Evolutionary conservation across 1,284 basidiomycete genomes (phyloP).

Genomic region (Microstroma glucosiphilum): DNA sequence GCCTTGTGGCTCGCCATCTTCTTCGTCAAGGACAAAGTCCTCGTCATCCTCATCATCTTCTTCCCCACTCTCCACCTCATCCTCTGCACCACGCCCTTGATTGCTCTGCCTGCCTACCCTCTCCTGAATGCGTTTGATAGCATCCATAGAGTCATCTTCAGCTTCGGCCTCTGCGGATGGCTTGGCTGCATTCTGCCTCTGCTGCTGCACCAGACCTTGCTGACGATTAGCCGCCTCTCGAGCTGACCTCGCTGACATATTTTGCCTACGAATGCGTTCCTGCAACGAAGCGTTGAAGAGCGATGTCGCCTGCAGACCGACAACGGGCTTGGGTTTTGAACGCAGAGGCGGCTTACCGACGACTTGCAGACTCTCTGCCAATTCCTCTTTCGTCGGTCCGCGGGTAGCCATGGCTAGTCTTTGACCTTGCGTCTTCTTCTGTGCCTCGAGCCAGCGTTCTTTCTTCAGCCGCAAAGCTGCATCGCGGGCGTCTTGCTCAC

Average conservation of each 20-base stretch:
- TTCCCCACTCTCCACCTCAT: slow-evolving; percentile 4
- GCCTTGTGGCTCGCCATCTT: slow-evolving; percentile 2
- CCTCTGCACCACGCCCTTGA: slow-evolving; percentile 1
- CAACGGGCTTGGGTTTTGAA: not conserved
- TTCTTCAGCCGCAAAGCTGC: slow-evolving; percentile 8
- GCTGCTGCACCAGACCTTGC: slow-evolving; percentile 4
- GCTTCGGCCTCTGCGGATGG: not conserved
- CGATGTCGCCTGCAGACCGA: slow-evolving; percentile 24
- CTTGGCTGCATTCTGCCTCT: not conserved
- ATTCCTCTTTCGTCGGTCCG: not conserved
- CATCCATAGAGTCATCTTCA: slow-evolving; percentile 12
- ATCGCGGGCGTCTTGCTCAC: not conserved
- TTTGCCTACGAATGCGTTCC: slow-evolving; percentile 30
- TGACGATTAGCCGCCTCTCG: slow-evolving; percentile 11
- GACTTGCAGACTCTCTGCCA: not conserved
- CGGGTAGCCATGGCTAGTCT: no score
- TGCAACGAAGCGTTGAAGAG: slow-evolving; percentile 34
- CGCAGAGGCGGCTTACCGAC: not conserved
- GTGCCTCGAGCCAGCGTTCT: slow-evolving; percentile 14
- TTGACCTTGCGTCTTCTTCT: slow-evolving; percentile 3
- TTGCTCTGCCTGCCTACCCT: not conserved
- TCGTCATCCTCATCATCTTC: slow-evolving; percentile 12
- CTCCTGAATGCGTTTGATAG: slow-evolving; percentile 18
- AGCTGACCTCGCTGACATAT: slow-evolving; percentile 21
- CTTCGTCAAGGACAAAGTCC: slow-evolving; percentile 11